Evolutionary conservation across 805 yeast species (phyloP), one percentile per base, ranked within the genome.

Genomic region (Saccharomyces jurei): DNA sequence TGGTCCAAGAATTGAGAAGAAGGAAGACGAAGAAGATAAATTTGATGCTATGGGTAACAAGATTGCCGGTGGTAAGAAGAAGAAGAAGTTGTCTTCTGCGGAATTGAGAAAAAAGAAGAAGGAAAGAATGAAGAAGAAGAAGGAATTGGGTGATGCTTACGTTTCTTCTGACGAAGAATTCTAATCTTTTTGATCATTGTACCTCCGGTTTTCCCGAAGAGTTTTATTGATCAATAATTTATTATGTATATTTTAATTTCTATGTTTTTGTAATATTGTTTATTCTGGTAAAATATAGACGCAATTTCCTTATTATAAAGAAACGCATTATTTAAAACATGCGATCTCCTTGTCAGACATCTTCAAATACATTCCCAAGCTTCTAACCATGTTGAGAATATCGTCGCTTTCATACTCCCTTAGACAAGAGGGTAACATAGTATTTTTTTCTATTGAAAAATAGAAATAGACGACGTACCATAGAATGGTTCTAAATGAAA

Each of bases 51-150:
- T 94, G 95, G 99, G 99, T 83, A 94, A 94, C 96, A 94, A 94
- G 95, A 84, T 94, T 78, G 91, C 89, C 72, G 80, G 87, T 75
- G 89, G 81, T 76, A 89, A 90, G 87, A 94, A 94, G 95, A 91
- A 87, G 86, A 82, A 83, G 78, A 94, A 94, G 88, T 83, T 94
- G 74, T 88, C 97, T 67, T 90, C 98, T 75, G 97, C 99, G 65
- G 99, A 94, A 80, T 82, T 92, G 77, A 89, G 99, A 86, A 94
- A 94, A 97, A 94, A 94, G 97, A 94, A 94, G 97, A 94, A 94
- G 96, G 99, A 94, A 82, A 90, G 99, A 86, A 91, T 94, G 98
- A 89, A 87, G 87, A 94, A 92, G 96, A 94, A 92, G 97, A 94
- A 94, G 96, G 96, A 87, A 78, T 78, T 91, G 75, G 98, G 98